Conservation (phyloP, 768 basidiomycete species). For the Filobasidium floriforme region DNA sequence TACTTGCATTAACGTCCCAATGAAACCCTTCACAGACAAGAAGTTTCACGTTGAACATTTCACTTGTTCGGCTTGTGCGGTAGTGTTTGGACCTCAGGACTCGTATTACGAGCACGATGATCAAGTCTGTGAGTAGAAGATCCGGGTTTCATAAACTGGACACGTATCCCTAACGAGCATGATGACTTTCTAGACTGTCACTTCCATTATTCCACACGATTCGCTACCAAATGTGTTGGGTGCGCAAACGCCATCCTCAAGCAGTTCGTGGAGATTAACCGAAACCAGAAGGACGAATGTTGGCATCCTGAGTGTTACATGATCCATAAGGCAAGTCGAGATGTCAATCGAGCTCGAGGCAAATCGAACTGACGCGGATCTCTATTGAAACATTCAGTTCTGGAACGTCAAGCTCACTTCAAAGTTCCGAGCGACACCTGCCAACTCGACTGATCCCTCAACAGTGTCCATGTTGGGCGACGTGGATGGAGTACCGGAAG, state of each 20-base stretch:
- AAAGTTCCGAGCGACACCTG: slow-evolving; percentile 38
- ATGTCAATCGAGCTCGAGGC: neutral
- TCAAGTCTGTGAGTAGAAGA: slow-evolving; percentile 59
- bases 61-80: slow-evolving; percentile 92
- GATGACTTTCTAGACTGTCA: slow-evolving; percentile 59
- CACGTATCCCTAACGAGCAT: neutral
- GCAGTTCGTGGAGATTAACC: slow-evolving; percentile 98
- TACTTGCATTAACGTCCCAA: slow-evolving; percentile 9
- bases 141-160: neutral
- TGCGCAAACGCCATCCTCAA: slow-evolving; percentile 96
- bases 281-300: slow-evolving; percentile 95
- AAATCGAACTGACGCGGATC: neutral
- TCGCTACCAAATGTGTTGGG: slow-evolving; percentile 96
- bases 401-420: slow-evolving; percentile 84
- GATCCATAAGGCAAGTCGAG: slow-evolving; percentile 81
- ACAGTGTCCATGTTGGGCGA: slow-evolving; percentile 38
- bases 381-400: slow-evolving; percentile 55
- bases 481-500: slow-evolving; percentile 62
- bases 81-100: slow-evolving; percentile 93
- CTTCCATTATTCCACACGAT: slow-evolving; percentile 97
- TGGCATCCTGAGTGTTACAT: slow-evolving; percentile 99
- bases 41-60: slow-evolving; percentile 99
- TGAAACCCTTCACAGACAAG: slow-evolving; percentile 57
- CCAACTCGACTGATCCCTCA: slow-evolving; percentile 39
- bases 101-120: slow-evolving; percentile 98